A percentile compares a stretch with the other conserved stretches of the same genome.
Conservation (phyloP, 768 basidiomycete species). For the Russula virescens region DNA sequence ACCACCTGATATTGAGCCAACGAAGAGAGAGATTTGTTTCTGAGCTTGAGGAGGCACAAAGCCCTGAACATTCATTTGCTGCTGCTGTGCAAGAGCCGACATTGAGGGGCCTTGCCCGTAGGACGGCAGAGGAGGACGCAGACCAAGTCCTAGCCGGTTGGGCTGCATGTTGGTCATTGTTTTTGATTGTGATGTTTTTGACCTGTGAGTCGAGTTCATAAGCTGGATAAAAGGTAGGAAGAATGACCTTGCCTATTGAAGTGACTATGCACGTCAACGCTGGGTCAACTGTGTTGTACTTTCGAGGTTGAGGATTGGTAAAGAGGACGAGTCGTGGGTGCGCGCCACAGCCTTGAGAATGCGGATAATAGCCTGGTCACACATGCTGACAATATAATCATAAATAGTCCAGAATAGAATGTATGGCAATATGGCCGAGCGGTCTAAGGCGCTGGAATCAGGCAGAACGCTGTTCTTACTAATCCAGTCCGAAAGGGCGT, state of each 20-base stretch:
- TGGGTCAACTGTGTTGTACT: neutral
- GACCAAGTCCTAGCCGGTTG: constrained; percentile 72
- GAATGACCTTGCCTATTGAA: neutral
- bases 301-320: neutral
- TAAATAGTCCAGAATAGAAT: fast-evolving
- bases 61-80: constrained; percentile 53
- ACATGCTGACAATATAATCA: neutral
- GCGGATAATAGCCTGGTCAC: no score
- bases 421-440: constrained; percentile 27
- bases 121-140: constrained; percentile 81
- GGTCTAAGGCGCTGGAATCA: constrained; percentile 28
- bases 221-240: neutral
- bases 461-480: constrained; percentile 13
- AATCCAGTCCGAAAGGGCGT: constrained; percentile 37
- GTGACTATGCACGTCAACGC: no score
- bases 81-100: constrained; percentile 84
- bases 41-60: constrained; percentile 62
- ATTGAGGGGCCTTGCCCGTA: constrained; percentile 92
- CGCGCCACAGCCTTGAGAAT: neutral
- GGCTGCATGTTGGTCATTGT: constrained; percentile 53
- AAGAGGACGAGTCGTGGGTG: neutral
- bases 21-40: constrained; percentile 73
- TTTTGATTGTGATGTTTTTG: neutral
- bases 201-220: neutral
- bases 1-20: constrained; percentile 94